Evolutionary conservation across 2,329 filamentous ascomycete genomes (phyloP), one percentile per base, ranked within the genome.

Genomic region (Penicillium sp.): DNA sequence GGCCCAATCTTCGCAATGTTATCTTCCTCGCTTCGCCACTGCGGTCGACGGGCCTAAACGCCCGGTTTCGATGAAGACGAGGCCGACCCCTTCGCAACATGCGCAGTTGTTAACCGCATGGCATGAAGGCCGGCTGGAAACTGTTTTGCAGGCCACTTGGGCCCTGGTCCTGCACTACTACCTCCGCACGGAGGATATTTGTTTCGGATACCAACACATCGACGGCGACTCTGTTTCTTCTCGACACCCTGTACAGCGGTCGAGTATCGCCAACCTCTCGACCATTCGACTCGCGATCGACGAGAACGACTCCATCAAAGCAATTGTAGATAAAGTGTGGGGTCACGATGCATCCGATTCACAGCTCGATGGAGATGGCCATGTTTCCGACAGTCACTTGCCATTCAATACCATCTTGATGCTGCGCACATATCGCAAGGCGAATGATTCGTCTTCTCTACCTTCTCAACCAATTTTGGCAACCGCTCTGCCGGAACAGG

Each of bases 101-200:
- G 42, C 48, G 39, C 52, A 56, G 40, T 51, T 61, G 44, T 50
- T 59, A 44, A 55, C 57, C 37, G 56, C 57, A 40, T 61, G 48
- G 49, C 42, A 54, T 4, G 47, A 56, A 38, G 48, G 48, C 2
- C 41, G 52, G 27, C 37, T 61, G 28, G 47, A 50, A 17, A 41
- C 51, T 6, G 32, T 59, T 16, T 39, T 73, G 33, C 61, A 65
- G 18, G 62, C 67, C 8, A 65, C 68, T 6, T 73, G 70, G 70
- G 68, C 62, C 1, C 42, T 73, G 27, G 55, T 72, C 2, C 50
- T 73, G 5, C 59, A 66, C 26, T 64, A 61, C 30, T 72, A 72
- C 44, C 67, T 68, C n/a, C 65, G 61, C 2, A 64, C 64, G 11
- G 62, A 71, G 32, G 67, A 73, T 45, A 65, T 73, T 6, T 59